phyloP scores from a whole-genome alignment of 345 rosid genomes.

The Lagerstroemia speciosa region DNA sequence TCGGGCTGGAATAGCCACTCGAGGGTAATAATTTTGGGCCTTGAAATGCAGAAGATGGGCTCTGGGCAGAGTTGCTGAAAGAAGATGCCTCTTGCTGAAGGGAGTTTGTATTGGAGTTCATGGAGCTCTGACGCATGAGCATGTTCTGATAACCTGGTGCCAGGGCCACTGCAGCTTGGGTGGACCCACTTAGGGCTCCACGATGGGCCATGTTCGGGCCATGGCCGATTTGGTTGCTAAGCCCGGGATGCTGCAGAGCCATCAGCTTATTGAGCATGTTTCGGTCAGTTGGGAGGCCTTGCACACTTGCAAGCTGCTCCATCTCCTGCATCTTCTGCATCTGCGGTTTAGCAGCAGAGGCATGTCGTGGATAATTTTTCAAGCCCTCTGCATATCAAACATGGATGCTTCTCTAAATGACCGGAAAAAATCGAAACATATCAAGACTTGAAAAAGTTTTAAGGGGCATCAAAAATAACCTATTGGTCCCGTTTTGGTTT shows the following conservation, averaged over 20 bases:
- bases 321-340: constrained; percentile 79
- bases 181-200: constrained; percentile 58
- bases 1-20: constrained; percentile 43
- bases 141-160: constrained; percentile 55
- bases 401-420: neutral
- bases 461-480: constrained; percentile 34
- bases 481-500: constrained; percentile 69
- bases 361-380: constrained; percentile 67
- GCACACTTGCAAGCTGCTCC: constrained; percentile 69
- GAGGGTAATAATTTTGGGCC: constrained; percentile 30
- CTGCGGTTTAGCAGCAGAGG: constrained; percentile 49
- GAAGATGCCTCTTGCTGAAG: constrained; percentile 56
- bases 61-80: constrained; percentile 45
- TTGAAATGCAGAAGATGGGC: constrained; percentile 60
- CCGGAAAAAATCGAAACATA: neutral
- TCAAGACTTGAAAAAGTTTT: neutral
- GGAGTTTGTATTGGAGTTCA: constrained; percentile 50
- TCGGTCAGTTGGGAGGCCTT: constrained; percentile 75
- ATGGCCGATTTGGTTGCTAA: constrained; percentile 40
- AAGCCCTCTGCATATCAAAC: constrained; percentile 60
- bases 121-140: constrained; percentile 71
- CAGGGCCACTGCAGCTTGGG: constrained; percentile 75
- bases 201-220: constrained; percentile 45
- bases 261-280: constrained; percentile 71
- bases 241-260: constrained; percentile 50